Evolutionary conservation across 1,139 yeast genomes (phyloP).

Genomic region (Diutina mesorugosa): DNA sequence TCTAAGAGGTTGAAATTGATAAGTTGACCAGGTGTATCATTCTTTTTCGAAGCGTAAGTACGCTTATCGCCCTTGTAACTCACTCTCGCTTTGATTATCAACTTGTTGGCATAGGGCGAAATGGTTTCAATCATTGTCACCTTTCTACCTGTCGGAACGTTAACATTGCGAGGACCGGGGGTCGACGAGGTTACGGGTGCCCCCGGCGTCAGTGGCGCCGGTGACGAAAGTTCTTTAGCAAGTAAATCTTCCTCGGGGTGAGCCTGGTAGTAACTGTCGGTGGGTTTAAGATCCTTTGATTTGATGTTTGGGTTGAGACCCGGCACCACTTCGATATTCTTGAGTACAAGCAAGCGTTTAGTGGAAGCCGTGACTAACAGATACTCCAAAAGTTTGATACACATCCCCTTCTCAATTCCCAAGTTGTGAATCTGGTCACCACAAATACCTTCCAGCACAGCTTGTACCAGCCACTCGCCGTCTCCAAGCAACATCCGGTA

Average conservation of each 20-base stretch:
- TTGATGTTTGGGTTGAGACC: not conserved
- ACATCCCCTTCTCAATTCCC: not conserved
- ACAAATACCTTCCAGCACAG: not conserved
- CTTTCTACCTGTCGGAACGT: not conserved
- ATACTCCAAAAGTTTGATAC: not conserved
- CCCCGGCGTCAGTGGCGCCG: not conserved
- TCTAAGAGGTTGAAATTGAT: constrained; percentile 83
- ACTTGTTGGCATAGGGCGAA: constrained; percentile 81
- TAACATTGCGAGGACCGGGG: not conserved
- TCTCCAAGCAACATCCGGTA: not conserved
- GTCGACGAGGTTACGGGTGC: not conserved
- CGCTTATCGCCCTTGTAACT: constrained; percentile 79
- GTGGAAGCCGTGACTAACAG: not conserved
- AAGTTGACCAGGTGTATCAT: constrained; percentile 61
- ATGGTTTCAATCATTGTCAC: constrained; percentile 73
- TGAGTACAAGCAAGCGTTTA: not conserved
- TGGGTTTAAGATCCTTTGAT: not conserved
- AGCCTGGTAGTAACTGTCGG: not conserved
- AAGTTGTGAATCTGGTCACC: not conserved
- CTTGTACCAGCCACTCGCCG: not conserved
- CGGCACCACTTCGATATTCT: not conserved
- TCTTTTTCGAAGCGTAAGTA: constrained; percentile 77
- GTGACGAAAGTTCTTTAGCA: not conserved
- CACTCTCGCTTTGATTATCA: constrained; percentile 91
- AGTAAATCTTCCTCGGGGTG: not conserved